Percentiles rank a stretch among this genome's conserved stretches.
These are phyloP conservation scores for Geotrichum fermentans DNA, from an alignment of 1,139 yeast species.

Conservation along the genomic window DNA sequence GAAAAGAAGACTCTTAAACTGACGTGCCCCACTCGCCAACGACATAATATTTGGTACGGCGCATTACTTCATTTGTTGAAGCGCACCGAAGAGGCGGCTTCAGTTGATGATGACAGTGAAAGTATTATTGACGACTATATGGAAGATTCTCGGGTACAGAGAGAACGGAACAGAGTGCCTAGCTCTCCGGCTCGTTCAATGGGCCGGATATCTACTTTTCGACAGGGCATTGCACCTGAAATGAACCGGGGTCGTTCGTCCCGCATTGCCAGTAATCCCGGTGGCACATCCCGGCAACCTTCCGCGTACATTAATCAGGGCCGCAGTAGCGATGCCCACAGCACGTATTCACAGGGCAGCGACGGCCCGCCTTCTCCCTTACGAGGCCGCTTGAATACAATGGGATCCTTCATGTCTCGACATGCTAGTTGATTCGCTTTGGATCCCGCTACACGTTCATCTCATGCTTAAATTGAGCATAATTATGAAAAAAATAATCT, in stretches of 20 bases:
- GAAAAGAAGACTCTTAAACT: slow-evolving; percentile 59
- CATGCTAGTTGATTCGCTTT: too few species aligned
- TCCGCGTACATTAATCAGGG: background rate
- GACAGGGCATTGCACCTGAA: slow-evolving; percentile 34
- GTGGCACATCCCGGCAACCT: background rate
- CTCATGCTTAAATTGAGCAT: too few species aligned
- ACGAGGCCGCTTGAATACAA: background rate
- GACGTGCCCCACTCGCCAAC: slow-evolving; percentile 81
- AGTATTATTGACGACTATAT: slow-evolving; percentile 23
- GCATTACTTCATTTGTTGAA: slow-evolving; percentile 73
- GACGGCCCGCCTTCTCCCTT: slow-evolving; percentile 4
- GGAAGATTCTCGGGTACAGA: slow-evolving; percentile 20
- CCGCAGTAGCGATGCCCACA: slow-evolving; percentile 4
- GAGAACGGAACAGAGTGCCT: slow-evolving; percentile 1
- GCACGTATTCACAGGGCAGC: slow-evolving; percentile 4
- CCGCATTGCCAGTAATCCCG: slow-evolving; percentile 6
- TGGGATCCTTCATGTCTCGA: too few species aligned
- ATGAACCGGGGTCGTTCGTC: slow-evolving; percentile 24
- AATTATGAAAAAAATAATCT: too few species aligned
- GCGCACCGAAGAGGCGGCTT: slow-evolving; percentile 58
- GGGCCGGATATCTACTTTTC: slow-evolving; percentile 25
- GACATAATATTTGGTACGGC: slow-evolving; percentile 90
- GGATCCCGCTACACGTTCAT: too few species aligned
- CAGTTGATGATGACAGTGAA: slow-evolving; percentile 27
- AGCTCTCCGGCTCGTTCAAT: slow-evolving; percentile 19